Evolutionary conservation across 2,329 filamentous ascomycete genomes (phyloP).

Genomic region (Aspergillus transmontanensis): DNA sequence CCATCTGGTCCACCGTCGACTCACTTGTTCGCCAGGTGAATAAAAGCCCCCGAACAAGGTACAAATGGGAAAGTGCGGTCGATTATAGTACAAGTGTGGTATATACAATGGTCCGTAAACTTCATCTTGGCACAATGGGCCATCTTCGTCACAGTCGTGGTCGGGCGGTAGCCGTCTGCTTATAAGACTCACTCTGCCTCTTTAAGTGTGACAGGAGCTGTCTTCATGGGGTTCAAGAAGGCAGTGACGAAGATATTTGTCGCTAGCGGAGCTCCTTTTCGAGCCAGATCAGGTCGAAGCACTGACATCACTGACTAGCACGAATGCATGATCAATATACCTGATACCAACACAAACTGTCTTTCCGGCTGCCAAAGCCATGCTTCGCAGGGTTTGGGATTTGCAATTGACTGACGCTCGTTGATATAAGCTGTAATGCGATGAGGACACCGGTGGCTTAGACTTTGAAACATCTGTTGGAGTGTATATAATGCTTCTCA

Average conservation of each 20-base stretch:
- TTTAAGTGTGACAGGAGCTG: not conserved
- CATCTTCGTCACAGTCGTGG: not conserved
- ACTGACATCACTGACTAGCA: no score
- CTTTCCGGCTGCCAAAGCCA: not conserved
- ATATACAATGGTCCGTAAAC: constrained; percentile 1
- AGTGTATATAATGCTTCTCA: not conserved
- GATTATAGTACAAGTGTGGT: not conserved
- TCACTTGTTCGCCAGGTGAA: not conserved
- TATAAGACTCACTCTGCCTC: not conserved
- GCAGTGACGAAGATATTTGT: not conserved
- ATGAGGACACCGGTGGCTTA: not conserved
- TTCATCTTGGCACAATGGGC: not conserved
- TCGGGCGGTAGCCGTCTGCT: not conserved
- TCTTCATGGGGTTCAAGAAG: not conserved
- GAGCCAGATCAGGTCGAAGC: not conserved
- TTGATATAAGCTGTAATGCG: not conserved
- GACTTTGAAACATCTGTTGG: not conserved
- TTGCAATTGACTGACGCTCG: not conserved
- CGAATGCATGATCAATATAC: not conserved
- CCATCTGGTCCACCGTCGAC: not conserved
- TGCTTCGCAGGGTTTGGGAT: not conserved
- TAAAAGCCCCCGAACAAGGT: not conserved
- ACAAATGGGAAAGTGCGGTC: not conserved
- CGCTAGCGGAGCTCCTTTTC: not conserved
- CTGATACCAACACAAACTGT: not conserved